These are phyloP conservation scores for Dittrichia graveolens DNA, from an alignment of 129 eudicot species.

Conservation along the genomic window DNA sequence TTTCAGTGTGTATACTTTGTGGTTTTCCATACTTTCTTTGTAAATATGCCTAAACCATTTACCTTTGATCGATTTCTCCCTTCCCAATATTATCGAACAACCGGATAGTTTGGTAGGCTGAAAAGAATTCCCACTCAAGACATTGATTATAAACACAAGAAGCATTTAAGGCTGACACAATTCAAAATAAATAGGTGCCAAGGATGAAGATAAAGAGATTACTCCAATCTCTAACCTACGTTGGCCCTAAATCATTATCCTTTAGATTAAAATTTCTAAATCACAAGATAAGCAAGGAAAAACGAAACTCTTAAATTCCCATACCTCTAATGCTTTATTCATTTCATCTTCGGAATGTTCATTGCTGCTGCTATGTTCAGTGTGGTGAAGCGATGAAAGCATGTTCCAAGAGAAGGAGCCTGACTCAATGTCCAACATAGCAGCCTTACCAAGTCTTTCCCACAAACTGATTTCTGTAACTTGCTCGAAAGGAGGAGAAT, in stretches of 20 bases:
- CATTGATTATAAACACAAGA: too few relatives aligned
- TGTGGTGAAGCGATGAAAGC: conserved; percentile 97
- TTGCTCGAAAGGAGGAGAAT: conserved; percentile 58
- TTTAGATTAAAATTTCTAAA: conserved; percentile 7
- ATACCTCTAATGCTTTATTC: conserved; percentile 85
- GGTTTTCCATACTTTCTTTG: too few relatives aligned
- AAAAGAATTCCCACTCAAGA: too few relatives aligned
- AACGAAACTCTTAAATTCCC: conserved; percentile 15
- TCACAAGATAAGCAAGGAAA: not conserved
- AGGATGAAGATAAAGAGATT: too few relatives aligned
- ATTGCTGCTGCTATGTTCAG: conserved; percentile 79
- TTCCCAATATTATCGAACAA: too few relatives aligned
- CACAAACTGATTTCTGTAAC: conserved; percentile 70
- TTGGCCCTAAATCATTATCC: not conserved
- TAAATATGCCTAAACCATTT: too few relatives aligned
- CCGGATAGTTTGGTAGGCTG: too few relatives aligned
- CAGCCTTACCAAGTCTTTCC: conserved; percentile 95
- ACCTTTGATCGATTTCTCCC: too few relatives aligned
- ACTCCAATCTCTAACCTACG: too few relatives aligned
- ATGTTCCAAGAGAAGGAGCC: conserved; percentile 82
- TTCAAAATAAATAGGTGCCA: too few relatives aligned
- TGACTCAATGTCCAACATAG: conserved; percentile 82
- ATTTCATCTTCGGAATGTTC: conserved; percentile 93
- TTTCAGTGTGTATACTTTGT: too few relatives aligned
- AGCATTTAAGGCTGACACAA: too few relatives aligned